These are phyloP conservation scores for Lophium mytilinum DNA, from an alignment of 495 filamentous ascomycete species.

Conservation along the genomic window DNA sequence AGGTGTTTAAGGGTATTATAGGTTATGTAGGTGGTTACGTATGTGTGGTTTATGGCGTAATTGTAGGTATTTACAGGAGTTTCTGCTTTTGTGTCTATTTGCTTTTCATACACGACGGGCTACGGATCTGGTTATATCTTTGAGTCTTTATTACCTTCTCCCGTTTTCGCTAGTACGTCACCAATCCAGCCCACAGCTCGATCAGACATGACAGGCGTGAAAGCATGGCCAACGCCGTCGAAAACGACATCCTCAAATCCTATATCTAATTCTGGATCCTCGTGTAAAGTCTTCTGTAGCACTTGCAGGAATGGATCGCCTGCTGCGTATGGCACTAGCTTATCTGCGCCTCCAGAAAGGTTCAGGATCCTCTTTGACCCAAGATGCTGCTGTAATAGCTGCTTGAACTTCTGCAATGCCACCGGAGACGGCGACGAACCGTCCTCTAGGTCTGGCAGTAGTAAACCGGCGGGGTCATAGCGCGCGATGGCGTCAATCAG, in stretches of 20 bases:
- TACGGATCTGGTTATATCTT: background rate
- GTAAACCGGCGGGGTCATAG: conserved; percentile 57
- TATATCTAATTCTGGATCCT: conserved; percentile 39
- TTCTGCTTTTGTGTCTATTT: no score
- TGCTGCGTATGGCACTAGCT: conserved; percentile 71
- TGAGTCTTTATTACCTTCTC: background rate
- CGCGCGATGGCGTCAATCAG: conserved; percentile 54
- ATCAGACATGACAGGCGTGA: conserved; percentile 61
- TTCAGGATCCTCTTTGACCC: conserved; percentile 69
- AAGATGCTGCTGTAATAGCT: conserved; percentile 46
- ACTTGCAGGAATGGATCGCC: conserved; percentile 61
- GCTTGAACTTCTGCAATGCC: conserved; percentile 23
- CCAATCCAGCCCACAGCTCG: conserved; percentile 45
- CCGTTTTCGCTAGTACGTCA: conserved; percentile 18
- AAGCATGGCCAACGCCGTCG: conserved; percentile 61
- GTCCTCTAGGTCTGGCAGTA: conserved; percentile 8
- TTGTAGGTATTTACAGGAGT: no score
- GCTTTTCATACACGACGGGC: background rate
- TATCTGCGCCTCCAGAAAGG: conserved; percentile 68
- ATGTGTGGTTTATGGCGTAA: no score
- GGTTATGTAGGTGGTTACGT: no score
- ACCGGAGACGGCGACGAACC: conserved; percentile 16
- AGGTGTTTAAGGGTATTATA: no score
- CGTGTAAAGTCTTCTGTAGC: conserved; percentile 52
- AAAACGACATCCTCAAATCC: conserved; percentile 68